Conservation (phyloP, 495 filamentous ascomycete genomes). For the Neurospora pannonica region DNA sequence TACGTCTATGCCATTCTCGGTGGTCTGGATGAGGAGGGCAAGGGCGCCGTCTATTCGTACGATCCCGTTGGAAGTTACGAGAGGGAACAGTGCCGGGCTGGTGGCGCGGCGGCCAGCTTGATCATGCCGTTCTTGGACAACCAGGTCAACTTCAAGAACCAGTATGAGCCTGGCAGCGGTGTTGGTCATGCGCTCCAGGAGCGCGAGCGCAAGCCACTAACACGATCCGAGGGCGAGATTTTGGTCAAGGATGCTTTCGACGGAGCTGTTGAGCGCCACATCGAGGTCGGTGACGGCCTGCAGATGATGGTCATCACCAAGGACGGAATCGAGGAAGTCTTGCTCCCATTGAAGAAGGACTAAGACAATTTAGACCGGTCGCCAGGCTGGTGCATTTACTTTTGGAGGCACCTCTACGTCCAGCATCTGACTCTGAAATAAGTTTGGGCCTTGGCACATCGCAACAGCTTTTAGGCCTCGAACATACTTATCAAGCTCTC, state of each 20-base stretch:
- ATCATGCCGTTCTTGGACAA: slow-evolving; percentile 99
- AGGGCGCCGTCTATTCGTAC: slow-evolving; percentile 91
- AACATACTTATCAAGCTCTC: background rate
- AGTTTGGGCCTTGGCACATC: background rate
- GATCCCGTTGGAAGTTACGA: slow-evolving; percentile 96
- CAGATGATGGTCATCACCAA: slow-evolving; percentile 90
- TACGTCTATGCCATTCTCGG: slow-evolving; percentile 90
- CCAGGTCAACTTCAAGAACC: slow-evolving; percentile 99
- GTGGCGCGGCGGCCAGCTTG: slow-evolving; percentile 87
- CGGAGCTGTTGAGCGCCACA: slow-evolving; percentile 94
- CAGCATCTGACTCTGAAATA: background rate
- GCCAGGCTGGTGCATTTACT: background rate
- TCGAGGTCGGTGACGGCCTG: slow-evolving; percentile 93
- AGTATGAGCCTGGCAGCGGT: slow-evolving; percentile 84
- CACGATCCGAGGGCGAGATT: slow-evolving; percentile 64
- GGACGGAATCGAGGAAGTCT: slow-evolving; percentile 80
- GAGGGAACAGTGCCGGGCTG: slow-evolving; percentile 88
- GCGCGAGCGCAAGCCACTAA: slow-evolving; percentile 54
- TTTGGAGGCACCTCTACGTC: background rate
- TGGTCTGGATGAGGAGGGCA: slow-evolving; percentile 89
- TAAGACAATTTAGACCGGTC: slow-evolving; percentile 2
- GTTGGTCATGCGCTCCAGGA: slow-evolving; percentile 70
- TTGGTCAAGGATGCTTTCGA: slow-evolving; percentile 96
- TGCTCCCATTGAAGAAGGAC: slow-evolving; percentile 81
- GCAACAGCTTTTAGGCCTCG: background rate